A percentile compares a stretch with the other conserved stretches of the same genome.
These are phyloP conservation scores for Penicillium pancosmium DNA, from an alignment of 495 filamentous ascomycete genomes.

Conservation along the genomic window DNA sequence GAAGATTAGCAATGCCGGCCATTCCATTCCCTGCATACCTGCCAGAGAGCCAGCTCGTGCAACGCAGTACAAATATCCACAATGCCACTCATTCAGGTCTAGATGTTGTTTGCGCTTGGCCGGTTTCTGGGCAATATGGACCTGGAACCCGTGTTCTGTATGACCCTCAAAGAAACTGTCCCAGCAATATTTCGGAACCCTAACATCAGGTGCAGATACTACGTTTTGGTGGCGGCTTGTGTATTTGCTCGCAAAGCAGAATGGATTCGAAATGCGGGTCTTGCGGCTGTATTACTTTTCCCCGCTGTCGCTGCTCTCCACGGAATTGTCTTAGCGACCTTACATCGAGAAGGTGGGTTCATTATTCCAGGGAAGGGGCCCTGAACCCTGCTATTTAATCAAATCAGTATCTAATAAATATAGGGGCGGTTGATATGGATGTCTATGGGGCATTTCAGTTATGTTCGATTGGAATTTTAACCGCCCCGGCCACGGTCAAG, in stretches of 20 bases:
- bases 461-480: conserved; percentile 62
- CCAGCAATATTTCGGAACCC: background rate
- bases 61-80: conserved; percentile 26
- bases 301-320: conserved; percentile 64
- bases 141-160: conserved; percentile 58
- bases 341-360: conserved; percentile 54
- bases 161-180: background rate
- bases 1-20: conserved; percentile 44
- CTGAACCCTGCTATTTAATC: no score
- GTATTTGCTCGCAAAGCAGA: conserved; percentile 57
- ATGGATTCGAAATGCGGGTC: conserved; percentile 59
- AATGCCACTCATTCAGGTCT: conserved; percentile 30
- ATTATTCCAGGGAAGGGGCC: no score
- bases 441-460: conserved; percentile 65
- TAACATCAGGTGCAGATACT: conserved; percentile 49
- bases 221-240: conserved; percentile 59
- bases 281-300: conserved; percentile 63
- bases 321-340: conserved; percentile 55
- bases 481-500: conserved; percentile 58
- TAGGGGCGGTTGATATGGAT: conserved; percentile 65
- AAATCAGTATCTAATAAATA: background rate
- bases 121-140: conserved; percentile 63
- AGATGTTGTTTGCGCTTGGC: conserved; percentile 62
- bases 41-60: conserved; percentile 31
- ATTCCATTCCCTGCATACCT: conserved; percentile 31